phyloP scores from a whole-genome alignment of 306 rosid genomes.

The Aeschynomene evenia region DNA sequence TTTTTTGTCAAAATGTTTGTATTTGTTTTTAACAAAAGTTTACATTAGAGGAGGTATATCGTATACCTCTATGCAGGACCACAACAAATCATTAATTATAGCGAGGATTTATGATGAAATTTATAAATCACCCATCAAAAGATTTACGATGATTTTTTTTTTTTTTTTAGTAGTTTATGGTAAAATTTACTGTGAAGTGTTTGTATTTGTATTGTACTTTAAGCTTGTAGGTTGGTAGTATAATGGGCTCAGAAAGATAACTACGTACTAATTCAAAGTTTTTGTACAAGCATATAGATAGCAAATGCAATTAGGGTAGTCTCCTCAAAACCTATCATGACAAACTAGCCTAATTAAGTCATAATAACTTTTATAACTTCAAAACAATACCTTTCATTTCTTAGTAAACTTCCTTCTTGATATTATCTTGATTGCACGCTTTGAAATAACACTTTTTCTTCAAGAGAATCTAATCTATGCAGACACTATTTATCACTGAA shows the following conservation, averaged over 20 bases:
- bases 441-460: neutral
- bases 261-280: too few relatives aligned
- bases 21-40: too few relatives aligned
- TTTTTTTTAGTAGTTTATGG: too few relatives aligned
- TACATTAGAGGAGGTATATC: too few relatives aligned
- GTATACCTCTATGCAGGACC: too few relatives aligned
- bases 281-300: neutral
- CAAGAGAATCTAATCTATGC: slow-evolving; percentile 29
- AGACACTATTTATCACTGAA: slow-evolving; percentile 36
- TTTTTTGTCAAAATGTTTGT: too few relatives aligned
- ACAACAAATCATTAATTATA: too few relatives aligned
- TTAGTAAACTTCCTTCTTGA: neutral
- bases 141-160: too few relatives aligned
- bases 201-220: neutral
- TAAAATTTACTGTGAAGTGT: too few relatives aligned
- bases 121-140: too few relatives aligned
- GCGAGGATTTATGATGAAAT: too few relatives aligned
- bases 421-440: slow-evolving; percentile 24
- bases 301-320: neutral
- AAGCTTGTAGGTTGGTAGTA: neutral
- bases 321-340: neutral
- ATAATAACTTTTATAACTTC: neutral
- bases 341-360: neutral
- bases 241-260: neutral
- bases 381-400: slow-evolving; percentile 20